These are phyloP conservation scores for Epichloe glyceriae DNA, from an alignment of 2,329 filamentous ascomycete genomes.

Conservation along the genomic window DNA sequence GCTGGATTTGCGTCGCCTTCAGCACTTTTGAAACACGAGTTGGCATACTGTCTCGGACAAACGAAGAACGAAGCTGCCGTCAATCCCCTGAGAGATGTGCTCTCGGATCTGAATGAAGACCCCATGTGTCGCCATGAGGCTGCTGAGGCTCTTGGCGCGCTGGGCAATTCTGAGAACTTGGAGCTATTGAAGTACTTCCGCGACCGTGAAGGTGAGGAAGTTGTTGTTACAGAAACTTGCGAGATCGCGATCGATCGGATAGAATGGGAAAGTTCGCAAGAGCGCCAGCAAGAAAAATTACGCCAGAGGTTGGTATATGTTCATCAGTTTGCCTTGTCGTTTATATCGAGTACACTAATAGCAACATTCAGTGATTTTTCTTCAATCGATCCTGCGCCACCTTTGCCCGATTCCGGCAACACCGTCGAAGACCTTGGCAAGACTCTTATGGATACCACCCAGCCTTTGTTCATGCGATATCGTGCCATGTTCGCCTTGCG, in stretches of 20 bases:
- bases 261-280: conserved; percentile 75
- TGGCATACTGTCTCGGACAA: conserved; percentile 94
- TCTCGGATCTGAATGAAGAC: conserved; percentile 73
- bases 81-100: conserved; percentile 56
- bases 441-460: conserved; percentile 62
- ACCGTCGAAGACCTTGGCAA: conserved; percentile 64
- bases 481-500: conserved; percentile 96
- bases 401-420: conserved; percentile 57
- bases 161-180: conserved; percentile 64
- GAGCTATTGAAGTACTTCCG: conserved; percentile 59
- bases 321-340: background rate
- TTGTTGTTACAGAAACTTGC: conserved; percentile 85
- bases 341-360: background rate
- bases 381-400: conserved; percentile 89
- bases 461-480: conserved; percentile 84
- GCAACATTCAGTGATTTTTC: conserved; percentile 62
- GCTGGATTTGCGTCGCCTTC: conserved; percentile 76
- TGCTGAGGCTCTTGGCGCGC: conserved; percentile 81
- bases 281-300: conserved; percentile 60
- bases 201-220: conserved; percentile 62
- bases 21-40: conserved; percentile 85
- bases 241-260: conserved; percentile 93
- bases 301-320: conserved; percentile 54
- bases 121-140: conserved; percentile 94
- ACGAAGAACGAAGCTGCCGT: conserved; percentile 66